Percentiles rank a stretch among this genome's conserved stretches.
Conservation (phyloP, 2,329 filamentous ascomycete genomes). For the Colletotrichum salicis region DNA sequence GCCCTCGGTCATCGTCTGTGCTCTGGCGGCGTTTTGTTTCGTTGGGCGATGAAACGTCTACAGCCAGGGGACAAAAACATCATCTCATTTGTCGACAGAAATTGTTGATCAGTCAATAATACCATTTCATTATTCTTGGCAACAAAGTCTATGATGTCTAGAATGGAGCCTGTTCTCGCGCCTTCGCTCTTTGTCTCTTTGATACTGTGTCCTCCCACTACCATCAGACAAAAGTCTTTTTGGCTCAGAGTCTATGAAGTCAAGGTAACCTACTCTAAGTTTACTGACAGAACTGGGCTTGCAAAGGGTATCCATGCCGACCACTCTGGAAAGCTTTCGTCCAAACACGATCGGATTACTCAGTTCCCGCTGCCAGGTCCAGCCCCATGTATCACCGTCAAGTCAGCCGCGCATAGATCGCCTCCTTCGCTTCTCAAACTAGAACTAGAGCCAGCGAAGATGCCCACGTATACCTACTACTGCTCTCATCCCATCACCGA, state of each 20-base stretch:
- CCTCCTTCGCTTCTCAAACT: constrained; percentile 10
- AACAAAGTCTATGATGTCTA: background rate
- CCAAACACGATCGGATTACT: constrained; percentile 28
- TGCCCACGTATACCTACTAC: background rate
- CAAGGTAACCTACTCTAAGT: constrained; percentile 1
- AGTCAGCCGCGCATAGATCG: constrained; percentile 29
- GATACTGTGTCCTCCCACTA: background rate
- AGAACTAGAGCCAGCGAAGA: background rate
- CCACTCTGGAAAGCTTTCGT: background rate
- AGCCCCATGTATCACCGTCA: constrained; percentile 9
- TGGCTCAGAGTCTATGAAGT: background rate
- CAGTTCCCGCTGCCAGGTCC: constrained; percentile 21
- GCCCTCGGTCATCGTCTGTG: background rate
- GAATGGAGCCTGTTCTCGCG: background rate
- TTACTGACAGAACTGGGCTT: background rate
- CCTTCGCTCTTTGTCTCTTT: background rate
- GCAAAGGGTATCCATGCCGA: constrained; percentile 3
- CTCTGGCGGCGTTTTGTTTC: constrained; percentile 1
- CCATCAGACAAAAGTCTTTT: background rate
- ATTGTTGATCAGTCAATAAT: constrained; percentile 15
- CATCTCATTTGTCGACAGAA: background rate
- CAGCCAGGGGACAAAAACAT: background rate
- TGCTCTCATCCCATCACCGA: background rate
- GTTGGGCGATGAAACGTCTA: constrained; percentile 14
- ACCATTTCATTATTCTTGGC: background rate